Evolutionary conservation across 352 stramenopile genomes (phyloP).

Genomic region (Phytophthora europaea): DNA sequence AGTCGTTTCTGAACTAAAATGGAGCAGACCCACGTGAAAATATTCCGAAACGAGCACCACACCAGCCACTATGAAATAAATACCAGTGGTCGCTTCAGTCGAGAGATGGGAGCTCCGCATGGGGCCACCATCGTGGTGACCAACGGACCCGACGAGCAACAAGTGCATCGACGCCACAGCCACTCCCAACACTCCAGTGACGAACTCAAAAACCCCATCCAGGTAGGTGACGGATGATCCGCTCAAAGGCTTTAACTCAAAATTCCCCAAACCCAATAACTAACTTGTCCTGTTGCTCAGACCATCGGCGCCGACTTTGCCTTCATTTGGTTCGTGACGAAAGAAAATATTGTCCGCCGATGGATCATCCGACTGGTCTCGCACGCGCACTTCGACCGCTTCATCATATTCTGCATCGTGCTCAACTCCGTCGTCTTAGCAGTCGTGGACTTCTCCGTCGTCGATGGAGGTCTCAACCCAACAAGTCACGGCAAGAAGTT

Average conservation of each 20-base stretch:
- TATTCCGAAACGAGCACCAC: too few relatives aligned
- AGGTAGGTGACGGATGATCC: neutral
- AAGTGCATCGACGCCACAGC: neutral
- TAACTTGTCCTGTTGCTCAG: constrained; percentile 13
- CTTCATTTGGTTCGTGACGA: constrained; percentile 44
- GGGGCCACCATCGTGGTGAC: neutral
- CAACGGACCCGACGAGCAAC: neutral
- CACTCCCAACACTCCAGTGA: neutral
- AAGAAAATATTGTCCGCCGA: constrained; percentile 51
- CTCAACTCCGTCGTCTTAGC: constrained; percentile 85
- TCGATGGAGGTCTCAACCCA: constrained; percentile 64
- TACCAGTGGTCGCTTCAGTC: neutral
- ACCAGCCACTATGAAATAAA: too few relatives aligned
- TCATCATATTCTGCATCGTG: constrained; percentile 86
- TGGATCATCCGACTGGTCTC: constrained; percentile 44
- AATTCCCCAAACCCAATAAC: too few relatives aligned
- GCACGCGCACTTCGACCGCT: constrained; percentile 70
- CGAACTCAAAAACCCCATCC: neutral
- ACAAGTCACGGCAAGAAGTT: constrained; percentile 48
- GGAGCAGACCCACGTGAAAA: too few relatives aligned
- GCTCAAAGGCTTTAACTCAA: neutral
- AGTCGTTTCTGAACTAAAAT: too few relatives aligned
- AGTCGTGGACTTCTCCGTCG: constrained; percentile 75
- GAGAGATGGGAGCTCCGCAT: neutral
- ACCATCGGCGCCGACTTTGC: constrained; percentile 45